Base-by-base conservation (phyloP, 805 yeast species). In the Barnettozyma populi region DNA sequence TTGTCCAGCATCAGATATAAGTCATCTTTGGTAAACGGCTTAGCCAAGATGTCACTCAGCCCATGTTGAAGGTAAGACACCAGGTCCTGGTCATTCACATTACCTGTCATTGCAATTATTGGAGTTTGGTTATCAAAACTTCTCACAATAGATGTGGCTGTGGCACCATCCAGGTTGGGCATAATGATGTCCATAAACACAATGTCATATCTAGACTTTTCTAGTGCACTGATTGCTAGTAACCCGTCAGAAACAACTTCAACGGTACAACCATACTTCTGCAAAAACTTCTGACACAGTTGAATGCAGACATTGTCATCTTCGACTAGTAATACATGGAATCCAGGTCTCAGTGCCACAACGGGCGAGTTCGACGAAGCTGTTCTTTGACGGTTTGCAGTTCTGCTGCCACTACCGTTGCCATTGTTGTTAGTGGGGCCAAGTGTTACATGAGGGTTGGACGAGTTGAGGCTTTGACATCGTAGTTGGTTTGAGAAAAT, bases 171-270 rank as follows among this genome's bases (percentile, higher is more conserved):
- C 56, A 86, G 66, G 62, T 84, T 86, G 11, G 95, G 95, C 94
- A 86, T 86, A 20, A 86, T 92, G 45, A 86, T 86, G 67, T 86
- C 95, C 95, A 86, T 86, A 39, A 86, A 64, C 1, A 86, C 92
- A 49, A 86, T 68, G 65, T 85, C 95, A 59, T 82, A 86, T 56
- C 82, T 78, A 32, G 79, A 78, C 44, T 79, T 78, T 60, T 84
- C 90, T 27, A 86, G 78, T 0, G 82, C 84, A 31, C 81, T 76
- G 39, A 94, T 89, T 3, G 97, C 97, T 32, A 87, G 82, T 10
- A 92, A 68, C 0, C 99, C 99, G 68, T 92, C 97, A 5, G 89
- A 84, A 0, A 88, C 97, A 18, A 90, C 88, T 41, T 94, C 92
- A 5, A 92, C 96, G 13, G 89, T 82, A 64, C 97, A 90, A 0